Evolutionary conservation across 345 rosid species (phyloP).

Genomic region (Brassica rapa): DNA sequence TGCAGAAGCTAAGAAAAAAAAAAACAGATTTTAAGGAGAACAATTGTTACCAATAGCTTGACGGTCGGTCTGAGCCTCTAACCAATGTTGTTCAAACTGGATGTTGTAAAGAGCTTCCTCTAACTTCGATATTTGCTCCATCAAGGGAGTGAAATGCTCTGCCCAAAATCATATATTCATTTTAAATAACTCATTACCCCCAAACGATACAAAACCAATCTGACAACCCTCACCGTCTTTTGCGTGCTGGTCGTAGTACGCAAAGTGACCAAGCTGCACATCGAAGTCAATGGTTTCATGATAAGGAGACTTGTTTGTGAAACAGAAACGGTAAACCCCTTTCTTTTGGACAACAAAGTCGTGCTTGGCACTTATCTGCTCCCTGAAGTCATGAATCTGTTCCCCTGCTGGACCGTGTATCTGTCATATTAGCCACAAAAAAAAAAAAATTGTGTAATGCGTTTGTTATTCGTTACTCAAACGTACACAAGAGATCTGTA

Average conservation of each 20-base stretch:
- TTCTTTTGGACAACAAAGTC: conserved; percentile 61
- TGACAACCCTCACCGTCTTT: conserved; percentile 53
- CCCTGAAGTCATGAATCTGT: conserved; percentile 60
- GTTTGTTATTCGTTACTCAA: neutral
- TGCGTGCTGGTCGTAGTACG: conserved; percentile 65
- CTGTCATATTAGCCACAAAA: conserved; percentile 35
- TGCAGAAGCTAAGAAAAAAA: neutral
- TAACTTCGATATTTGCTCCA: conserved; percentile 61
- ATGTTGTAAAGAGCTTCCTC: conserved; percentile 74
- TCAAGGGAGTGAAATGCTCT: conserved; percentile 69
- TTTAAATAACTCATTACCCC: neutral
- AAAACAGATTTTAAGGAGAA: neutral
- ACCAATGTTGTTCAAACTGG: conserved; percentile 79
- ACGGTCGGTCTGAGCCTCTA: conserved; percentile 77
- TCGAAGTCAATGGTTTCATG: conserved; percentile 75
- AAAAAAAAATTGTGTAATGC: neutral
- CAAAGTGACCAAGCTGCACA: conserved; percentile 61
- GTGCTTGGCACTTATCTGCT: conserved; percentile 58
- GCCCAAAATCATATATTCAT: conserved; percentile 23
- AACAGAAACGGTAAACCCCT: conserved; percentile 70
- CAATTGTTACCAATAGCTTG: conserved; percentile 53
- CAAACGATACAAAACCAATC: neutral
- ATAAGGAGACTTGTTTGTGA: conserved; percentile 71
- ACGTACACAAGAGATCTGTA: neutral
- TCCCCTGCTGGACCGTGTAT: conserved; percentile 62